phyloP scores from a whole-genome alignment of 1,139 yeast species.

The Hemisphaericaspora xylanilytica region DNA sequence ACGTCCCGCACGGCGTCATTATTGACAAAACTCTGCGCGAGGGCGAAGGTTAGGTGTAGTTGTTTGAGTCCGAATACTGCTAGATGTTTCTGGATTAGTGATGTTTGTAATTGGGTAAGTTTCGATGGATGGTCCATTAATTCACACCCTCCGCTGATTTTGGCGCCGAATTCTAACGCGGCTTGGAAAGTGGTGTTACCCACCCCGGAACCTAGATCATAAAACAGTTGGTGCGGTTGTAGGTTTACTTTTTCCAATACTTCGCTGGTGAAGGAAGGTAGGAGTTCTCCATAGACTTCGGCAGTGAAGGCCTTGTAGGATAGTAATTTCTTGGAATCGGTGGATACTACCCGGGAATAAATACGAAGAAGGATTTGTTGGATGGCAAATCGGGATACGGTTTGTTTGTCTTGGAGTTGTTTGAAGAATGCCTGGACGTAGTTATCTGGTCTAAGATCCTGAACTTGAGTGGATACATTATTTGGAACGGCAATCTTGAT shows the following conservation, averaged over 20 bases:
- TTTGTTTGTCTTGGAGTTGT: slow-evolving; percentile 28
- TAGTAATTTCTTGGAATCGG: slow-evolving; percentile 62
- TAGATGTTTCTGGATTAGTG: slow-evolving; percentile 58
- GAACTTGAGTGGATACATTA: slow-evolving; percentile 6
- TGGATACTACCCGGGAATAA: slow-evolving; percentile 77
- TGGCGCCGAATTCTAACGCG: slow-evolving; percentile 80
- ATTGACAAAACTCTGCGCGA: slow-evolving; percentile 69
- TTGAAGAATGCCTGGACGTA: slow-evolving; percentile 30
- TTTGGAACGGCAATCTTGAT: slow-evolving; percentile 8
- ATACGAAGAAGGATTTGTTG: slow-evolving; percentile 72
- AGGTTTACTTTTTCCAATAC: slow-evolving; percentile 66
- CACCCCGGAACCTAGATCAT: slow-evolving; percentile 91
- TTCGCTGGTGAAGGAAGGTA: slow-evolving; percentile 73
- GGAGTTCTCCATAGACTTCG: slow-evolving; percentile 86
- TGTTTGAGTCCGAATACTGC: slow-evolving; percentile 60
- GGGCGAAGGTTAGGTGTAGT: slow-evolving; percentile 56
- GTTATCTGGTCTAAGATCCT: slow-evolving; percentile 18
- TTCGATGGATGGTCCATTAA: slow-evolving; percentile 80
- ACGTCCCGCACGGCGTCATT: slow-evolving; percentile 54
- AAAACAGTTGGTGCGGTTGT: slow-evolving; percentile 54
- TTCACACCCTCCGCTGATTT: slow-evolving; percentile 81
- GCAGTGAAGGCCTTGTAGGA: slow-evolving; percentile 85
- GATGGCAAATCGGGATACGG: slow-evolving; percentile 55
- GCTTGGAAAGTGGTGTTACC: slow-evolving; percentile 92
- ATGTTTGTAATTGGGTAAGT: slow-evolving; percentile 59